Base-by-base conservation (phyloP, 192 early-diverging fungal genomes). In the Gigaspora rosea region DNA sequence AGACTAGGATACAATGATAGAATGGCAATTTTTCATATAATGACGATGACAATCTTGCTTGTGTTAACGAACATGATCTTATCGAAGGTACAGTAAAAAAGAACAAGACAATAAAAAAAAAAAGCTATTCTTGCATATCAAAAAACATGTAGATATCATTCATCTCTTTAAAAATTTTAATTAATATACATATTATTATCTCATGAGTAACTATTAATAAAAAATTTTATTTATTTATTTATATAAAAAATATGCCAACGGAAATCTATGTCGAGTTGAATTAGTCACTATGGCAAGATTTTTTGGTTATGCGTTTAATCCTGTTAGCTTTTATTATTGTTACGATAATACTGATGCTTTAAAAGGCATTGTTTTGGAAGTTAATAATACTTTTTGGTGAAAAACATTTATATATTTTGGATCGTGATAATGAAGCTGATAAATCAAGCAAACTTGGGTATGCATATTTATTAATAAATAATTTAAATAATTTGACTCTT, bases 351-450 rank as follows among this genome's bases (percentile, higher is more conserved):
- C 20, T 48, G 41, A 73, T 33, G 1, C 20, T 12, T 54, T 86
- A 4, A 9, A 54, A 15, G 82, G 75, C 12, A 66, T 84, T 13
- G 59, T 90, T 4, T 74, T 90, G 18, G 88, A 90, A 77, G 88
- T 90, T 15, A 87, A 88, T 76, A n/a, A 90, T 75, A 90, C 88
- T n/a, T 3, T 90, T 90, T 74, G 80, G 82, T 18, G 88, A 90
- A 70, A 81, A 84, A 15, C 86, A 90, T 73, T 59, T 90, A 33
- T 90, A 90, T 51, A 61, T 88, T 12, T 79, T 79, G 33, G 73
- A 82, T 22, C 49, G 61, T 73, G 64, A 81, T 20, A 32, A 32
- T 27, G 85, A 75, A 48, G n/a, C 35, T 27, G 20, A 57, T 32
- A 6, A 20, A 41, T 16, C 51, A 46, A 49, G 3, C 8, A n/a